Evolutionary conservation across 768 basidiomycete genomes (phyloP).

Genomic region (Pholiota microspora): DNA sequence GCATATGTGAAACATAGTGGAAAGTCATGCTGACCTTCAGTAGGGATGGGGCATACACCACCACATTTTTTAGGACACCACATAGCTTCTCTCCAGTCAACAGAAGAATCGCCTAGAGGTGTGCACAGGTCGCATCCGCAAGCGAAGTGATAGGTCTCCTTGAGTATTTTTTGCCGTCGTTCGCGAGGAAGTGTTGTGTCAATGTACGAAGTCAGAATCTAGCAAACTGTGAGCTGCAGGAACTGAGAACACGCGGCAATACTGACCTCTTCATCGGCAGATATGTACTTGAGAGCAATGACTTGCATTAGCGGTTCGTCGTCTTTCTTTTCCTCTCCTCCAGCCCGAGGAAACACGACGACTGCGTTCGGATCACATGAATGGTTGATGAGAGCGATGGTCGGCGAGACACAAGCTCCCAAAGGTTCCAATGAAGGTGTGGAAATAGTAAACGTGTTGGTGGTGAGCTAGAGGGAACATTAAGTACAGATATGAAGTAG

Average conservation of each 20-base stretch:
- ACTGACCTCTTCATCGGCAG: constrained; percentile 66
- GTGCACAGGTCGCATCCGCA: constrained; percentile 69
- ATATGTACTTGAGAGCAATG: constrained; percentile 65
- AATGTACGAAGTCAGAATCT: constrained; percentile 84
- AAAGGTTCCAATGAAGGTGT: constrained; percentile 75
- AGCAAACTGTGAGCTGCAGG: not conserved
- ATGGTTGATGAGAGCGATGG: constrained; percentile 82
- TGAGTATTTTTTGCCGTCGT: constrained; percentile 53
- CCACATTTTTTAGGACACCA: constrained; percentile 71
- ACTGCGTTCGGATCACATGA: constrained; percentile 87
- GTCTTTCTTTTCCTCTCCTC: constrained; percentile 23
- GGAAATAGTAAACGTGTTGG: constrained; percentile 88
- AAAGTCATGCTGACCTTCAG: constrained; percentile 45
- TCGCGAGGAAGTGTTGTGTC: constrained; percentile 72
- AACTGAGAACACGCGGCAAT: not conserved
- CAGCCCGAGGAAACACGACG: constrained; percentile 79
- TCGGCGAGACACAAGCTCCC: constrained; percentile 81
- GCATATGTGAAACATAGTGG: not conserved
- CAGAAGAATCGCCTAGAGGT: constrained; percentile 8
- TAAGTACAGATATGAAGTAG: not conserved
- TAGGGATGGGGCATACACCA: constrained; percentile 57
- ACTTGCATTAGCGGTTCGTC: constrained; percentile 71
- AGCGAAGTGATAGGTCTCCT: constrained; percentile 74
- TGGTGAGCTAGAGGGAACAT: constrained; percentile 61
- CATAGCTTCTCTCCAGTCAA: constrained; percentile 70